Percentiles rank a stretch among this genome's conserved stretches.
phyloP scores from a whole-genome alignment of 805 yeast genomes.

The Cyberlindnera japonica region DNA sequence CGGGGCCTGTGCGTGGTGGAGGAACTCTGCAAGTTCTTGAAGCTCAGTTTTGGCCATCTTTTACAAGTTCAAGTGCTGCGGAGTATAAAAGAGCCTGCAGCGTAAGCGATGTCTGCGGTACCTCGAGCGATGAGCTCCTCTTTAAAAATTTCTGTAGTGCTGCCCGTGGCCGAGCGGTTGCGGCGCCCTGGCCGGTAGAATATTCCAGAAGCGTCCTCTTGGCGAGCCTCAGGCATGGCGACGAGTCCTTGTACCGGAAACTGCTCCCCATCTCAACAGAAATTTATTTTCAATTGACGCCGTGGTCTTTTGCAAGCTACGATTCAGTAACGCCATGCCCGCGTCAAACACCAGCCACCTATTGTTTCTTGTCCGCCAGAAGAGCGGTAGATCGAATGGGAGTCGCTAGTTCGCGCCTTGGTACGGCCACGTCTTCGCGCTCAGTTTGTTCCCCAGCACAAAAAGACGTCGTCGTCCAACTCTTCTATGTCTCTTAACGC shows the following conservation, averaged over 20 bases:
- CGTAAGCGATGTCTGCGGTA: no score
- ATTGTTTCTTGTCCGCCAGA: no score
- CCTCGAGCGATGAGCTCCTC: constrained; percentile 3
- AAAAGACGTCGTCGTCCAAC: constrained; percentile 2
- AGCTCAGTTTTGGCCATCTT: constrained; percentile 34
- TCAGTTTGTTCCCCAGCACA: constrained; percentile 1
- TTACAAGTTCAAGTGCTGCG: not conserved
- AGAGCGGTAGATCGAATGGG: no score
- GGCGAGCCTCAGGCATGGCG: no score
- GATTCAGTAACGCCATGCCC: no score
- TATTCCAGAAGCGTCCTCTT: constrained; percentile 2
- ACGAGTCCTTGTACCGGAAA: no score
- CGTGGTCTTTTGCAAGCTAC: no score
- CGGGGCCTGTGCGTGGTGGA: constrained; percentile 77
- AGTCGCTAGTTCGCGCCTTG: no score
- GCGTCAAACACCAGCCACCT: no score
- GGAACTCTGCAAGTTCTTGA: constrained; percentile 62
- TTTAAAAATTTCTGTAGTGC: constrained; percentile 7
- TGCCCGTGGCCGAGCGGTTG: constrained; percentile 8
- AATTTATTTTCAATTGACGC: no score
- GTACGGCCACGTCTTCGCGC: constrained; percentile 1
- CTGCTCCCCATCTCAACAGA: no score
- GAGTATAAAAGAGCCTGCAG: no score
- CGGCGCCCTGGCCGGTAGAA: constrained; percentile 4
- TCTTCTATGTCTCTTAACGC: not conserved